Conservation (phyloP, 768 basidiomycete genomes). For the Naganishia kalamii region DNA sequence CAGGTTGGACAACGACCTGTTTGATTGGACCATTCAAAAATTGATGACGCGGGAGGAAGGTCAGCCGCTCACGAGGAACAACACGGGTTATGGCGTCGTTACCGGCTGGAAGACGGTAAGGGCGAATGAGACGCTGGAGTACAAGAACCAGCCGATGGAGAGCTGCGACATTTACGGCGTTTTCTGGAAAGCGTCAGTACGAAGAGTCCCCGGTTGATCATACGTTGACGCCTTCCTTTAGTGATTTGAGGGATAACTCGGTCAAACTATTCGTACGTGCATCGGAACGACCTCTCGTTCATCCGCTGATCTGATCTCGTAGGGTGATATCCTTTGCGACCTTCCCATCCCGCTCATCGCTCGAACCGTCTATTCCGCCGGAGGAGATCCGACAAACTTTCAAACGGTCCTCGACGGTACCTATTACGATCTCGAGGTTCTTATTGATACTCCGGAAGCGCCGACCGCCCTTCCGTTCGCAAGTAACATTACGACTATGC, state of each 20-base stretch:
- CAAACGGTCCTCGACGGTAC: background rate
- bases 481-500: background rate
- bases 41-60: background rate
- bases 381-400: background rate
- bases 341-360: background rate
- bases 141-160: constrained; percentile 1
- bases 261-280: background rate
- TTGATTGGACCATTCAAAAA: background rate
- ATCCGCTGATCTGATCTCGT: too few relatives aligned
- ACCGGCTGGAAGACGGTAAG: constrained; percentile 1
- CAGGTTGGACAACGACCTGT: background rate
- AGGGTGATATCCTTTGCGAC: background rate
- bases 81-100: background rate
- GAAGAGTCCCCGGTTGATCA: too few relatives aligned
- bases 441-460: background rate
- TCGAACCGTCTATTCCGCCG: background rate
- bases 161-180: background rate
- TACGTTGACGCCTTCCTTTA: background rate
- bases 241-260: background rate
- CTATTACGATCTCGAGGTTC: background rate
- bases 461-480: background rate
- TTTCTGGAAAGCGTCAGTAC: background rate
- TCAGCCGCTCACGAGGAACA: background rate
- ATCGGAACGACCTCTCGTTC: too few relatives aligned
- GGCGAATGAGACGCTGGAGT: background rate